Evolutionary conservation across 2,329 filamentous ascomycete genomes (phyloP).

Genomic region (Colletotrichum caudatum): DNA sequence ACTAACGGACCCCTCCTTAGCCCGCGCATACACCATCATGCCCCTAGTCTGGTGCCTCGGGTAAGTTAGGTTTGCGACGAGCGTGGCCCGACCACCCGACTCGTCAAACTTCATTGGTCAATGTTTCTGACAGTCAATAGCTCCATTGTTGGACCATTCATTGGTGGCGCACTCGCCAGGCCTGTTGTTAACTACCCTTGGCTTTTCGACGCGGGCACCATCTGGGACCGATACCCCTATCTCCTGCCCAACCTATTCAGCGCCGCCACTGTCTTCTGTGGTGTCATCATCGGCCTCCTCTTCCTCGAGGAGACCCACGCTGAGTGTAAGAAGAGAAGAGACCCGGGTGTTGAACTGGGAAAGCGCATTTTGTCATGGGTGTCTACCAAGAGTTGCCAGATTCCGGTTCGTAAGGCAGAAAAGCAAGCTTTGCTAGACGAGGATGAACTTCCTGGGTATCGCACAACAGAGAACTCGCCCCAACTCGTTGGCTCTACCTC

Average conservation of each 20-base stretch:
- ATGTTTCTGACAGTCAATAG: conserved; percentile 58
- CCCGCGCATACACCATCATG: conserved; percentile 96
- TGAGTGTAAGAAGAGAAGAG: conserved; percentile 80
- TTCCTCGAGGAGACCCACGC: conserved; percentile 96
- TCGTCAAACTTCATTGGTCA: conserved; percentile 14
- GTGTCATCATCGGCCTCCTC: conserved; percentile 81
- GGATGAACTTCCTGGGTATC: conserved; percentile 76
- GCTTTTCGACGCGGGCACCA: conserved; percentile 76
- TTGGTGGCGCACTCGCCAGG: conserved; percentile 89
- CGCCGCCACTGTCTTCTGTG: conserved; percentile 79
- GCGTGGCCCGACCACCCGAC: conserved; percentile 11
- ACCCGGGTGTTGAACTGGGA: conserved; percentile 82
- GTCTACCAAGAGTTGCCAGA: conserved; percentile 51
- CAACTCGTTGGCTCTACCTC: conserved; percentile 54
- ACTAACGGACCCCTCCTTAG: conserved; percentile 58
- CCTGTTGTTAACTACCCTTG: conserved; percentile 85
- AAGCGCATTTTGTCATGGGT: conserved; percentile 71
- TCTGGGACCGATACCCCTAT: conserved; percentile 91
- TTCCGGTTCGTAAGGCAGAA: conserved; percentile 59
- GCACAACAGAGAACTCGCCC: conserved; percentile 69
- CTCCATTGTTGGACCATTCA: conserved; percentile 91
- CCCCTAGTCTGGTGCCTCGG: conserved; percentile 98
- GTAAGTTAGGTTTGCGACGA: conserved; percentile 57
- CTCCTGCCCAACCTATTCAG: conserved; percentile 93
- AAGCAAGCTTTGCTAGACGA: conserved; percentile 73